A percentile compares a stretch with the other conserved stretches of the same genome.
phyloP scores from a whole-genome alignment of 257 asterid species.

The Nicotiana paniculata region DNA sequence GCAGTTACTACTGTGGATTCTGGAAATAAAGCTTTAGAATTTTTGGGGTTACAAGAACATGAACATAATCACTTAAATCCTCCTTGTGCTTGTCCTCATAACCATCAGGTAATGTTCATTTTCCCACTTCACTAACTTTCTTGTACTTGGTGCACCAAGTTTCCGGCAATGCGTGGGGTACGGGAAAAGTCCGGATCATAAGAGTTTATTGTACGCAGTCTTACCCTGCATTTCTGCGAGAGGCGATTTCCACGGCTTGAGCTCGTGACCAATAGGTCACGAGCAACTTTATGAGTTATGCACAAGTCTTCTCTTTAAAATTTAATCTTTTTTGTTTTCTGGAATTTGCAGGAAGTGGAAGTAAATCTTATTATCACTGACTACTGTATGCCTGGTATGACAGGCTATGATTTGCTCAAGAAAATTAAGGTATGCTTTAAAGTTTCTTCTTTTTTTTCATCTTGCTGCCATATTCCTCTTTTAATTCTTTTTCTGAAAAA shows the following conservation, averaged over 20 bases:
- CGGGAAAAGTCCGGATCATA: too few relatives aligned
- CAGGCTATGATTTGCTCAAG: conserved; percentile 48
- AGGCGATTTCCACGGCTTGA: too few relatives aligned
- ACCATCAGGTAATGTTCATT: conserved; percentile 16
- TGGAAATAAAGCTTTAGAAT: conserved; percentile 52
- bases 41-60: conserved; percentile 40
- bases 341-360: conserved; percentile 15
- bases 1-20: conserved; percentile 62
- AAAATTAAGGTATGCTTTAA: conserved; percentile 33
- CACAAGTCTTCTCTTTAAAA: neutral
- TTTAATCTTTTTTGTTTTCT: neutral
- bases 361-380: conserved; percentile 41
- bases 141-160: too few relatives aligned
- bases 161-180: too few relatives aligned
- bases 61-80: conserved; percentile 13
- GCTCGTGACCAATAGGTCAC: too few relatives aligned
- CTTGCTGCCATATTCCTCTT: neutral
- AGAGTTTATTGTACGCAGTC: too few relatives aligned
- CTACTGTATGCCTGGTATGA: conserved; percentile 48
- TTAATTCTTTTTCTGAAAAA: neutral
- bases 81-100: neutral
- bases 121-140: neutral
- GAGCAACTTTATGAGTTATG: too few relatives aligned
- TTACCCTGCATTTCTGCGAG: too few relatives aligned
- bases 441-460: neutral